Evolutionary conservation across 2,329 filamentous ascomycete species (phyloP).

Genomic region (Aspergillus flavus): DNA sequence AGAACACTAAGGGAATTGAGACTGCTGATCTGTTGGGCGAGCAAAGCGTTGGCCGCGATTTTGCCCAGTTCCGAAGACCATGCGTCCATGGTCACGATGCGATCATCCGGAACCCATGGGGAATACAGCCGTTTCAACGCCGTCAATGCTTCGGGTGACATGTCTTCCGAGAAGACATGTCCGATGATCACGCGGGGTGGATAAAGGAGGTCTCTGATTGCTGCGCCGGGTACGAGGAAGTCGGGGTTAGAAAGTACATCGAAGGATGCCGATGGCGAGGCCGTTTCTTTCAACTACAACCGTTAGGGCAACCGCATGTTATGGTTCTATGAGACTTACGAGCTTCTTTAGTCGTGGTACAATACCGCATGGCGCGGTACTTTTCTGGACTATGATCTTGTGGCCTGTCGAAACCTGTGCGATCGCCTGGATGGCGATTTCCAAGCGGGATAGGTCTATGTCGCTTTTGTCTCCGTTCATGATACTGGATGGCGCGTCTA

Average conservation of each 20-base stretch:
- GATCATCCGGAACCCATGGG: slow-evolving; percentile 20
- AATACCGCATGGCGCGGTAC: slow-evolving; percentile 20
- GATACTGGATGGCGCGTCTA: slow-evolving; percentile 5
- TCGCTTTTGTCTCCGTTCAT: background rate
- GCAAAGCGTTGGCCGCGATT: slow-evolving; percentile 16
- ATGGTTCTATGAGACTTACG: slow-evolving; percentile 4
- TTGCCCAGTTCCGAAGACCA: slow-evolving; percentile 21
- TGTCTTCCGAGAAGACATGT: slow-evolving; percentile 19
- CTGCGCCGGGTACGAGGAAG: slow-evolving; percentile 20
- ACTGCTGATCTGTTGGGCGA: slow-evolving; percentile 22
- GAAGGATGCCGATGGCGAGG: slow-evolving; percentile 20
- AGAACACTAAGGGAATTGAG: slow-evolving; percentile 15
- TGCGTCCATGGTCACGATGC: slow-evolving; percentile 26
- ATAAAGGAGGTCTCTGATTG: slow-evolving; percentile 17
- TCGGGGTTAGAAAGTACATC: slow-evolving; percentile 26
- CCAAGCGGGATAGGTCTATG: slow-evolving; percentile 10
- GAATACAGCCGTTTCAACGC: slow-evolving; percentile 22
- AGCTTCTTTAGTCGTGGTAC: slow-evolving; percentile 20
- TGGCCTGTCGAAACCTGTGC: slow-evolving; percentile 19
- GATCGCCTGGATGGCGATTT: slow-evolving; percentile 18
- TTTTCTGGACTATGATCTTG: slow-evolving; percentile 26
- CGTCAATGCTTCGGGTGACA: slow-evolving; percentile 16
- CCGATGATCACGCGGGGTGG: slow-evolving; percentile 24
- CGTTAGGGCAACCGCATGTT: background rate
- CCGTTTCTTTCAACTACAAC: slow-evolving; percentile 15